Evolutionary conservation across 2,329 filamentous ascomycete genomes (phyloP), one percentile per base, ranked within the genome.

Genomic region (Dactylonectria estremocensis): DNA sequence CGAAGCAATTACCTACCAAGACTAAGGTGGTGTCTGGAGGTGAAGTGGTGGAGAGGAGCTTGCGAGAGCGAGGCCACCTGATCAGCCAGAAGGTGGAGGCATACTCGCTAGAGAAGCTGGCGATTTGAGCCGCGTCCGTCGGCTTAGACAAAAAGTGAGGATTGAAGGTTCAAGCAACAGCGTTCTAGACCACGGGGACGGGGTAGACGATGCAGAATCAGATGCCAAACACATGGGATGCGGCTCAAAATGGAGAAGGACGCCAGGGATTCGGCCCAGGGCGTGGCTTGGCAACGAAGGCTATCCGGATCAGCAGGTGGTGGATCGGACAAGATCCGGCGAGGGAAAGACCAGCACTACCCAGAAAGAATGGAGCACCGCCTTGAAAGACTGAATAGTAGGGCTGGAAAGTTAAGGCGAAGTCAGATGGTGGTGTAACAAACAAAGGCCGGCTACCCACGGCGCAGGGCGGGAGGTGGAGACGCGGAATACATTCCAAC

Each of bases 41-140:
- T 18, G 92, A 94, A 83, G 84, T 94, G 46, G 86, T 91, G 69
- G 84, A 88, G 78, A 89, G 93, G 73, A 94, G 87, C 74, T 85
- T 84, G 73, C 86, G 94, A 80, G 92, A 97, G 82, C 90, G 91
- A 66, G 93, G 93, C 18, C 90, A 93, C 80, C 82, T 97, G 79
- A 89, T 92, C 77, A 94, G 92, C 77, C 92, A 93, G 82, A 91
- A 91, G 78, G 92, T 95, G 69, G 93, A 92, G 63, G 90, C 91
- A 72, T 97, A 98, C 83, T 94, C 93, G 53, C 87, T 95, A 72
- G 94, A 97, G 83, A 89, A 90, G 81, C 90, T 97, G 74, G 81
- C 87, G 59, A 84, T 94, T 75, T 94, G 86, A 83, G 76, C 70
- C 53, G 40, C 49, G 24, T 16, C n/a, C n/a, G 43, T 37, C 45